Percentiles rank a stretch among this genome's conserved stretches.
Conservation (phyloP, 2,329 filamentous ascomycete genomes). For the Gaeumannomyces sp. region DNA sequence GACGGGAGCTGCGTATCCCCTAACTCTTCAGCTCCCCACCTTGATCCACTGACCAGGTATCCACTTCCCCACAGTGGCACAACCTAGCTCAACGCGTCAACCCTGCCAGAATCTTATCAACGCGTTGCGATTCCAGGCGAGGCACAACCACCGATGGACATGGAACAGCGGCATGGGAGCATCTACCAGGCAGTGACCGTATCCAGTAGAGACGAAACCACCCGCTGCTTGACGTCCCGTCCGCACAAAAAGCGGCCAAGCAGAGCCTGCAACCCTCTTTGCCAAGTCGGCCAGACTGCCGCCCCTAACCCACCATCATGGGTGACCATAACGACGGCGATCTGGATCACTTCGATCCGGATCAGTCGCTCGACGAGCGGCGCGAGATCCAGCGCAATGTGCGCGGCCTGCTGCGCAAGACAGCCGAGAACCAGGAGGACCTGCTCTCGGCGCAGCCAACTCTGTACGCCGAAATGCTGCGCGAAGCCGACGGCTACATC, state of each 20-base stretch:
- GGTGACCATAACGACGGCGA: constrained; percentile 12
- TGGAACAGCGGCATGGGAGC: not conserved
- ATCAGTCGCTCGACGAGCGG: constrained; percentile 71
- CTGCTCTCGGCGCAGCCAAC: constrained; percentile 60
- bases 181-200: too few relatives aligned
- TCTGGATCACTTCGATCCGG: constrained; percentile 64
- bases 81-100: not conserved
- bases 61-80: too few relatives aligned
- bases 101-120: not conserved
- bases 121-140: not conserved
- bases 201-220: too few relatives aligned
- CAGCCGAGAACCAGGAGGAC: constrained; percentile 62
- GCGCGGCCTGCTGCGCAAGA: constrained; percentile 47
- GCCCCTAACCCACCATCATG: not conserved
- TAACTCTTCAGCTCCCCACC: not conserved
- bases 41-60: not conserved
- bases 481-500: constrained; percentile 59
- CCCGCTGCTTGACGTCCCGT: not conserved
- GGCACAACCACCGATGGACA: not conserved
- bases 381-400: constrained; percentile 44
- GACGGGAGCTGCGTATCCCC: not conserved
- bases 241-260: not conserved
- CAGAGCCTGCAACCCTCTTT: not conserved
- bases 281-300: not conserved
- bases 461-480: constrained; percentile 59